Evolutionary conservation across 352 stramenopile species (phyloP).

Genomic region (Blastocystis hominis): DNA sequence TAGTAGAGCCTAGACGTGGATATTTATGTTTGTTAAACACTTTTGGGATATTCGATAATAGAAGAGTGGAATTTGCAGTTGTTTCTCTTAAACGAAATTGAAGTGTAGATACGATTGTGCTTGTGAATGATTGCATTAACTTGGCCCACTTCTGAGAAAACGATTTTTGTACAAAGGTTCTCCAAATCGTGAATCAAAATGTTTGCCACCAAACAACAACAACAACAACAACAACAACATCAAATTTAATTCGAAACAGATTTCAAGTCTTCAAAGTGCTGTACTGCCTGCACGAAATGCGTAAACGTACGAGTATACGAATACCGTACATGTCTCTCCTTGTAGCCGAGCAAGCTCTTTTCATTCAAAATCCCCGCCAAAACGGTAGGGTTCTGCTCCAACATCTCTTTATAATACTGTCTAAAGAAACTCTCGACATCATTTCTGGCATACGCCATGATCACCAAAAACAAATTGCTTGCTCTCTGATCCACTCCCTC

Average conservation of each 20-base stretch:
- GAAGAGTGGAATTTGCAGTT: too few relatives aligned
- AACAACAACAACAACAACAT: too few relatives aligned
- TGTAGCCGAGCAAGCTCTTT: neutral
- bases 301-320: constrained; percentile 10
- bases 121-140: too few relatives aligned
- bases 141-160: too few relatives aligned
- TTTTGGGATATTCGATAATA: too few relatives aligned
- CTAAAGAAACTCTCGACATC: neutral
- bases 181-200: too few relatives aligned
- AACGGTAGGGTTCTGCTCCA: neutral
- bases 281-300: neutral
- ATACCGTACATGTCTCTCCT: constrained; percentile 18
- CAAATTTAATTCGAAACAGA: neutral
- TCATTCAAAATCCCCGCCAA: neutral
- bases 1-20: constrained; percentile 12
- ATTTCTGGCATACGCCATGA: neutral
- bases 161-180: too few relatives aligned
- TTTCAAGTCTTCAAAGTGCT: neutral
- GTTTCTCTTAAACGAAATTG: too few relatives aligned
- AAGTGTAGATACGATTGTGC: too few relatives aligned
- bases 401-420: neutral
- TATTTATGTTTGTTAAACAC: neutral
- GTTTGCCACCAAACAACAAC: too few relatives aligned
- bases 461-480: constrained; percentile 5
- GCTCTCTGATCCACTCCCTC: constrained; percentile 9